Evolutionary conservation across 257 asterid genomes (phyloP).

Genomic region (Thymus quinquecostatus): DNA sequence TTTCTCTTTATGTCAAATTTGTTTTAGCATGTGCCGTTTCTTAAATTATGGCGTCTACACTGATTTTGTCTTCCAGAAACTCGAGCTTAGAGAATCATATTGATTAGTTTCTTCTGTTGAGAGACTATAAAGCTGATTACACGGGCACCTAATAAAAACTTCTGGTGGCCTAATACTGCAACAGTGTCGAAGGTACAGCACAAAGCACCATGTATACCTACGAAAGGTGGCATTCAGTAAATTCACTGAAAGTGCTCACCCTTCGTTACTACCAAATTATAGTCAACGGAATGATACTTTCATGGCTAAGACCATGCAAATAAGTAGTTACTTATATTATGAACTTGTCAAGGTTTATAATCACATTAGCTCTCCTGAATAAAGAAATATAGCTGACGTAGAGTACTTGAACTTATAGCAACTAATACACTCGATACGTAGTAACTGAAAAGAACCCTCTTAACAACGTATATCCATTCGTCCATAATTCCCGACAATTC

Average conservation of each 20-base stretch:
- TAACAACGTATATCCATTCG: not conserved
- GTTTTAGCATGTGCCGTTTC: not conserved
- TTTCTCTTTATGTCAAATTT: no score
- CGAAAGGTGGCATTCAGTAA: slow-evolving; percentile 1
- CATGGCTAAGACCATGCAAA: not conserved
- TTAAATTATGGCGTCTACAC: slow-evolving; percentile 8
- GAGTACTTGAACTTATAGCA: not conserved
- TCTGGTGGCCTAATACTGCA: not conserved
- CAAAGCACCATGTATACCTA: not conserved
- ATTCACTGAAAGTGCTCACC: not conserved
- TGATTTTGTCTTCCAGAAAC: slow-evolving; percentile 1
- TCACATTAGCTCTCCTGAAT: not conserved
- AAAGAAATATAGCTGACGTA: not conserved
- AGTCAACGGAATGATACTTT: not conserved
- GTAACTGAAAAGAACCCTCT: not conserved
- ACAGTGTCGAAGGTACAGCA: slow-evolving; percentile 6
- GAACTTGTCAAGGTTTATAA: not conserved
- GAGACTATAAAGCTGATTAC: not conserved
- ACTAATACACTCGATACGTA: not conserved
- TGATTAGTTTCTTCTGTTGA: slow-evolving; percentile 18
- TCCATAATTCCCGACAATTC: slow-evolving; percentile 8
- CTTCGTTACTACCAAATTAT: slow-evolving; percentile 15
- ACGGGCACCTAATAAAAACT: not conserved
- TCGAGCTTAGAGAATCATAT: not conserved
- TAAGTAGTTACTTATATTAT: no score